Percentiles rank a stretch among this genome's conserved stretches.
Evolutionary conservation across 1,284 basidiomycete species (phyloP).

Genomic region (Porogramme epimiltina): DNA sequence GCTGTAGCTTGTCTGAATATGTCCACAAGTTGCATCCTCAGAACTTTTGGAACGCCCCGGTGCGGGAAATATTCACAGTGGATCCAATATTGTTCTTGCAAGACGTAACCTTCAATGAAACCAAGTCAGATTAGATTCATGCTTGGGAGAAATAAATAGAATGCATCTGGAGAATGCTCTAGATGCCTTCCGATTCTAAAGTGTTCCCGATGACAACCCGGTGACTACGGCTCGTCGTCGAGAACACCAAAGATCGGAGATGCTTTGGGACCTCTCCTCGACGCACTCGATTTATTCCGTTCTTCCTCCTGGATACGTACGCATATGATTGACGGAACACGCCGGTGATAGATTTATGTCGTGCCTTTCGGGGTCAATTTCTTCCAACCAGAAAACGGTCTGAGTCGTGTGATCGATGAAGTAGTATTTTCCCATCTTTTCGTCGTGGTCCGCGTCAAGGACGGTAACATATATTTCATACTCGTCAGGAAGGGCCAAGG

Average conservation of each 20-base stretch:
- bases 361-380: conserved; percentile 15
- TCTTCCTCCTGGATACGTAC: too few relatives aligned
- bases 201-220: too few relatives aligned
- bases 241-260: too few relatives aligned
- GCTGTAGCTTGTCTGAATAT: conserved; percentile 25
- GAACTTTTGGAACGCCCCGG: conserved; percentile 6
- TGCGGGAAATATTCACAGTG: conserved; percentile 34
- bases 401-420: conserved; percentile 28
- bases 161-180: too few relatives aligned
- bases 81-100: conserved; percentile 33
- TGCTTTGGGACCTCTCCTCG: too few relatives aligned
- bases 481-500: conserved; percentile 12
- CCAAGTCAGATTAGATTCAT: neutral
- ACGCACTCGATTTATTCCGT: too few relatives aligned
- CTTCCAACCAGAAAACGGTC: conserved; percentile 29
- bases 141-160: neutral
- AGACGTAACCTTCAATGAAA: conserved; percentile 20
- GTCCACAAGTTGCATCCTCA: conserved; percentile 18
- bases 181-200: too few relatives aligned
- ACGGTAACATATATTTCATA: conserved; percentile 27
- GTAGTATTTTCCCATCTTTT: conserved; percentile 27
- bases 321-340: conserved; percentile 23
- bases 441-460: conserved; percentile 10
- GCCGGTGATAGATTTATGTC: conserved; percentile 23
- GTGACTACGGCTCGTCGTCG: too few relatives aligned